Base-by-base conservation (phyloP, 2,329 filamentous ascomycete species). In the Stenocarpella maydis region DNA sequence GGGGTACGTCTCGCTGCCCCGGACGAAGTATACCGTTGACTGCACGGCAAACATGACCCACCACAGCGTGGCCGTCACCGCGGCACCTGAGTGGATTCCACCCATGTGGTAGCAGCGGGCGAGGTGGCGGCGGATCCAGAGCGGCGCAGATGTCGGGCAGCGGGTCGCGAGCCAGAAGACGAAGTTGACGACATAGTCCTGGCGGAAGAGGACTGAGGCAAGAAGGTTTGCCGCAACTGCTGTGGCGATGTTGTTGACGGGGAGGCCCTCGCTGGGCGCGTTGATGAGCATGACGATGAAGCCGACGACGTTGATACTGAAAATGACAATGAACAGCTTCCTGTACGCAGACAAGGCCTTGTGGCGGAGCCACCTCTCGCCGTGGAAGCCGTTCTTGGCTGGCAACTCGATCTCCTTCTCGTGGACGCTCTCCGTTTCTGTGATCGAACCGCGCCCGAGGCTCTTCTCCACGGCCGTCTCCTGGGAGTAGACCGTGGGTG, bases 321-420 rank as follows among this genome's bases (percentile, higher is more conserved):
- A 82, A 37, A 87, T 79, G 12, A 88, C 63, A 50, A 84, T 84
- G 77, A 90, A 89, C 10, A 90, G 82, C 5, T 84, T 82, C 26
- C 87, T 83, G 73, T 90, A 90, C 31, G 85, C 80, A 65, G 85
- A 85, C 74, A 88, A 81, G 68, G 87, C 76, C 37, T 81, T 80
- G 74, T 82, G 78, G 37, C 81, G 78, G 37, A 85, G 34, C 65
- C 79, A 81, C 61, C 82, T 78, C 69, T 79, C 76, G 6, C 78
- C 79, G 47, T 81, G 80, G 2, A 75, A 72, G 31, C 78, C 78
- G 21, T 77, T 78, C 76, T 86, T 86, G 9, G 75, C 75, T 3
- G 83, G 82, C 7, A 85, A 54, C 3, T 71, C 50, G 21, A 67
- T 39, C 19, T 70, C 71, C 58, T 47, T 63, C 50, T 68, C 71